Conservation (phyloP, 2,329 filamentous ascomycete species). For the Colletotrichum liriopes region DNA sequence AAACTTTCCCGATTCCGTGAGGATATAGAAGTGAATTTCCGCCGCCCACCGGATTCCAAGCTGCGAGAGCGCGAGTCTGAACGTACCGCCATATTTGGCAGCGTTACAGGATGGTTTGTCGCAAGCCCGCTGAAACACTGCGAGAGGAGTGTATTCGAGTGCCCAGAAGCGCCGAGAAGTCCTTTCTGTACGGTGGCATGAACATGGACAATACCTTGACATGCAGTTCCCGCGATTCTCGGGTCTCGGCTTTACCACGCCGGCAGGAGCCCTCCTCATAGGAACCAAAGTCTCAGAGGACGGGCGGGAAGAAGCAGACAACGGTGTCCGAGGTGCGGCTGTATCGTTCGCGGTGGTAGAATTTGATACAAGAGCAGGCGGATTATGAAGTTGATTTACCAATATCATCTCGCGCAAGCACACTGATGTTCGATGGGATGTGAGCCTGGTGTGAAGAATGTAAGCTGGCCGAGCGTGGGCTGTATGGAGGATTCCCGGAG, state of each 20-base stretch:
- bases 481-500: background rate
- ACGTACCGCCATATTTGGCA: background rate
- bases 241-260: too few relatives aligned
- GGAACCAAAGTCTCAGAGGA: background rate
- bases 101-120: background rate
- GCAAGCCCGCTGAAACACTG: background rate
- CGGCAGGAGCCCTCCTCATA: background rate
- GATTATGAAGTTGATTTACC: background rate
- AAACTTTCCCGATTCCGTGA: background rate
- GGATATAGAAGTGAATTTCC: background rate
- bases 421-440: background rate
- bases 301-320: background rate
- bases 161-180: slow-evolving; percentile 22
- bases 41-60: slow-evolving; percentile 3
- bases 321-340: too few relatives aligned
- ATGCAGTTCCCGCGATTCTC: background rate
- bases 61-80: slow-evolving; percentile 9
- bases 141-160: slow-evolving; percentile 11
- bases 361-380: background rate
- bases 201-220: slow-evolving; percentile 13
- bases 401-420: background rate
- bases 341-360: background rate
- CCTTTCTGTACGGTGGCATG: background rate
- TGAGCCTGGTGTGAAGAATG: background rate
- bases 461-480: background rate